A percentile compares a stretch with the other conserved stretches of the same genome.
Evolutionary conservation across 2,329 filamentous ascomycete genomes (phyloP).

Genomic region (Penicillium freii): DNA sequence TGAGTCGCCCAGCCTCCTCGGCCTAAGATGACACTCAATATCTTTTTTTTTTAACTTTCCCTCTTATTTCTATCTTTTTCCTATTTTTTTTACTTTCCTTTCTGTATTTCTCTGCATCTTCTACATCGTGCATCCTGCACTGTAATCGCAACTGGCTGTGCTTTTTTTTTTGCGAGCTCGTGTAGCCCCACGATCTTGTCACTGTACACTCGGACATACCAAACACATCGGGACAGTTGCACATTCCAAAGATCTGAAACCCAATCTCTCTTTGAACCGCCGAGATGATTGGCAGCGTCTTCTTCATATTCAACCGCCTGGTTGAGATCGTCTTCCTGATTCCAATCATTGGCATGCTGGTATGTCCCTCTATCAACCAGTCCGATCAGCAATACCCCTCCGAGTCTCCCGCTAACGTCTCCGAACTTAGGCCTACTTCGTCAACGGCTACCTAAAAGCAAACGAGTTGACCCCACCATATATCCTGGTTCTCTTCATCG

Average conservation of each 20-base stretch:
- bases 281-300: slow-evolving; percentile 52
- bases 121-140: slow-evolving; percentile 11
- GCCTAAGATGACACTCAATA: slow-evolving; percentile 17
- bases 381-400: slow-evolving; percentile 1
- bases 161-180: slow-evolving; percentile 5
- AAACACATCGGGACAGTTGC: slow-evolving; percentile 2
- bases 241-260: slow-evolving; percentile 23
- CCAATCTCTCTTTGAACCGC: not conserved
- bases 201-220: slow-evolving; percentile 5
- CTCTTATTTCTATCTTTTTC: slow-evolving; percentile 8
- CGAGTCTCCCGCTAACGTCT: not conserved
- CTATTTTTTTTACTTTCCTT: slow-evolving; percentile 8
- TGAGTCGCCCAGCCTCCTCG: slow-evolving; percentile 36
- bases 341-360: slow-evolving; percentile 62
- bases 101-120: slow-evolving; percentile 10
- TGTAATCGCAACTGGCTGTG: slow-evolving; percentile 9
- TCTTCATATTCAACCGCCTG: slow-evolving; percentile 62
- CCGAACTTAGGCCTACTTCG: slow-evolving; percentile 54
- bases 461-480: slow-evolving; percentile 60
- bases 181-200: slow-evolving; percentile 6
- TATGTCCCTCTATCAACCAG: slow-evolving; percentile 27
- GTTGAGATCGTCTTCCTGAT: slow-evolving; percentile 62
- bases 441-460: slow-evolving; percentile 56
- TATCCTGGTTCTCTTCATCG: slow-evolving; percentile 65
- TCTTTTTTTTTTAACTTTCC: slow-evolving; percentile 10